These are phyloP conservation scores for Veloporphyrellus conicus DNA, from an alignment of 1,284 basidiomycete genomes.

Conservation along the genomic window DNA sequence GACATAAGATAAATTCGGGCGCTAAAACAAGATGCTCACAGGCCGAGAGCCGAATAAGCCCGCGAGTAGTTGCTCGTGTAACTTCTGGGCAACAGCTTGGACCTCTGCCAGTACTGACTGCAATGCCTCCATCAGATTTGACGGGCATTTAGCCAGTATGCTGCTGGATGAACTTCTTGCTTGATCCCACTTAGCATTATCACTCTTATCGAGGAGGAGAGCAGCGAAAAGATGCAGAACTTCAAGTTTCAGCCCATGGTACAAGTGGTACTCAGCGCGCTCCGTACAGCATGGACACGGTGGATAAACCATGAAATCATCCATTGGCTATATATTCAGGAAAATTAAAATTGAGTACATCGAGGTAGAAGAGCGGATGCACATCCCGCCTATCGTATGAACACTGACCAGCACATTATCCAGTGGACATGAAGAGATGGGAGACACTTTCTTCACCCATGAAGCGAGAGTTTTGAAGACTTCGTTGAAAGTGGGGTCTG, in stretches of 20 bases:
- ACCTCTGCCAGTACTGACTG: constrained; percentile 25
- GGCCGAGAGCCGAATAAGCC: constrained; percentile 8
- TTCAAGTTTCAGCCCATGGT: constrained; percentile 31
- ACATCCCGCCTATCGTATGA: constrained; percentile 14
- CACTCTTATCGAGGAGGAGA: constrained; percentile 25
- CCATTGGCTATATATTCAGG: constrained; percentile 37
- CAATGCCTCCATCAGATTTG: constrained; percentile 21
- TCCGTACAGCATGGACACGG: constrained; percentile 32
- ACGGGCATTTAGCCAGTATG: constrained; percentile 9
- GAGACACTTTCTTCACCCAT: constrained; percentile 14
- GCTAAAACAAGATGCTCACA: constrained; percentile 11
- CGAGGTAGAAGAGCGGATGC: constrained; percentile 10
- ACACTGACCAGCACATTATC: constrained; percentile 29
- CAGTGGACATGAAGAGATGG: constrained; percentile 4
- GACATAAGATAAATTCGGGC: background rate
- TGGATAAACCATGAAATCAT: constrained; percentile 38
- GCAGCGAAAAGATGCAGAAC: constrained; percentile 28
- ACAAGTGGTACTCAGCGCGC: constrained; percentile 14
- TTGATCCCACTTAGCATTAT: constrained; percentile 1
- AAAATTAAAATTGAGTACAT: constrained; percentile 33
- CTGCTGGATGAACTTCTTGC: background rate
- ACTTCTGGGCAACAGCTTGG: constrained; percentile 13
- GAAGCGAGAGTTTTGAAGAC: constrained; percentile 13
- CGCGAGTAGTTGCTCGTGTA: constrained; percentile 22
- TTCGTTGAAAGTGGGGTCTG: constrained; percentile 15